Evolutionary conservation across 192 early-diverging fungal species (phyloP), one percentile per base, ranked within the genome.

Genomic region (Gonapodya prolifera): DNA sequence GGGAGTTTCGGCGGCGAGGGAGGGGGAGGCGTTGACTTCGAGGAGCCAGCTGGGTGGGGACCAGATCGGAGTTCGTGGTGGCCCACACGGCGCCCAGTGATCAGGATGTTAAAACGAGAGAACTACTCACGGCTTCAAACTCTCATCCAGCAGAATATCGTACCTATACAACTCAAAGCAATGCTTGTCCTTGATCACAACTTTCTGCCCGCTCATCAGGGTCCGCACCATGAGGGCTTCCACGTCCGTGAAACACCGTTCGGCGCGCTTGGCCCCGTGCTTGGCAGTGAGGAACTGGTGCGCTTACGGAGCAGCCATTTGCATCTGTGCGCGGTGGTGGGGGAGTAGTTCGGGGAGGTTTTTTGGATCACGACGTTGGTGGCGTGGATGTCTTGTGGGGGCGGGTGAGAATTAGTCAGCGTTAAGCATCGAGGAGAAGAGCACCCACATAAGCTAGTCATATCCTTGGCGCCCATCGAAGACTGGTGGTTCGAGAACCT

Each of bases 101-200:
- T 78, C 13, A 2, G 2, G 0, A 30, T 8, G 2, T 75, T 75
- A 2, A 34, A 8, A 2, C 73, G 8, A 75, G 30, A 76, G 13
- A 2, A 77, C 13, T 17, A 30, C 74, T 35, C 77, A 85, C 78
- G 88, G 88, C 69, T 87, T 89, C 30, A 89, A 78, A 69, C 87
- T 81, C 30, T 84, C 35, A 70, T 89, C 88, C 33, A 89, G 87
- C 2, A 89, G 82, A 34, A 89, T 87, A 77, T 89, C 88, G 77
- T 89, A 89, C 33, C 88, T 87, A 79, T 71, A 86, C 75, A 89
- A 78, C 75, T 89, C 88, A 80, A 89, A 89, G 70, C 88, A 89
- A 75, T 89, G 88, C 81, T 89, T 89, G 75, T 89, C 88, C 73
- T 89, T 89, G n/a, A 89, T 89, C 88, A 89, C 89, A 30, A 89